Evolutionary conservation across 345 rosid species (phyloP), one percentile per base, ranked within the genome.

Genomic region (Sonneratia caseolaris): DNA sequence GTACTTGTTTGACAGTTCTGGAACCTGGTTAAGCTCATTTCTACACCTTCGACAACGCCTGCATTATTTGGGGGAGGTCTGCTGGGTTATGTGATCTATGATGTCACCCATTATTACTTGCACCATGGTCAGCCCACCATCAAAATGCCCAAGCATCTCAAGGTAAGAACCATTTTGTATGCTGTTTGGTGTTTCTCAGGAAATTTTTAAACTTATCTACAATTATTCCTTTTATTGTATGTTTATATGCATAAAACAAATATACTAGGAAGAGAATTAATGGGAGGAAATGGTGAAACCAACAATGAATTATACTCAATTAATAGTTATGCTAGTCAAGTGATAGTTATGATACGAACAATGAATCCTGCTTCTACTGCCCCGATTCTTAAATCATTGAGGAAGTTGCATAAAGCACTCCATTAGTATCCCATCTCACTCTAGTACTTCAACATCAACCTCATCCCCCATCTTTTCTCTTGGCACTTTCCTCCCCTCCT

Each of bases 61-160:
- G 97, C 93, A 18, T 73, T 94, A 66, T 91, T 94, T 64, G 97
- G 90, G 38, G 98, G 97, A 67, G 96, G 96, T 73, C 71, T 94
- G 78, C 83, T 91, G 51, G 97, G 98, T 18, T 94, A 94, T 73
- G 96, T 94, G 68, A 84, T 90, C 45, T 94, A 91, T 70, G 98
- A 94, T 77, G 84, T 86, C 68, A 91, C 93, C 71, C 98, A 94
- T 76, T 94, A 90, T 83, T 94, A 94, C 79, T 77, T 94, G 73
- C 98, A 94, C 82, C 97, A 94, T 75, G 97, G 93, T 71, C 98
- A 90, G 75, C 98, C 98, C 45, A 69, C 89, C 47, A 80, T 65
- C 9, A 72, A 84, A 61, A 68, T 81, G 42, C 76, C 96, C 10
- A 87, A 86, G 76, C 75, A 78, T 74, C 97, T 94, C 67, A 94